These are phyloP conservation scores for Angomonas deanei DNA, from an alignment of 208 protist genomes.

Conservation along the genomic window DNA sequence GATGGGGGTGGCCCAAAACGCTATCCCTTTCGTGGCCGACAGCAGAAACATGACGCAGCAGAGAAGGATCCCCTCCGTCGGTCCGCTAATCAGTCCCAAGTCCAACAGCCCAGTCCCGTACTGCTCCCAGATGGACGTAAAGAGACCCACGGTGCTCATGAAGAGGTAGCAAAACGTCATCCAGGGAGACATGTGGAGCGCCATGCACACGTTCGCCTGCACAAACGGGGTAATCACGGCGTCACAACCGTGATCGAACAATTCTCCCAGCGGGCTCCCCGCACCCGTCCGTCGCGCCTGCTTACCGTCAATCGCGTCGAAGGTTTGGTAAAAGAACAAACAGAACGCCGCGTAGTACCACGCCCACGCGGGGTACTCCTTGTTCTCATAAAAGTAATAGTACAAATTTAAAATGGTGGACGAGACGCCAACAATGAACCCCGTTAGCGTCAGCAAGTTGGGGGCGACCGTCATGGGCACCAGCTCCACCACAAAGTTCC, in stretches of 20 bases:
- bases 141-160: slow-evolving; percentile 51
- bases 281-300: slow-evolving; percentile 91
- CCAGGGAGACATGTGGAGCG: slow-evolving; percentile 27
- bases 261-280: slow-evolving; percentile 89
- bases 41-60: slow-evolving; percentile 54
- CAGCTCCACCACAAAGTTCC: slow-evolving; percentile 80
- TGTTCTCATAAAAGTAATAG: slow-evolving; percentile 45
- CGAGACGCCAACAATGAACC: slow-evolving; percentile 74
- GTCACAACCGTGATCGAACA: slow-evolving; percentile 96
- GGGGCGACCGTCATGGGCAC: slow-evolving; percentile 86
- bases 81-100: slow-evolving; percentile 85
- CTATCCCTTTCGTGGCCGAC: slow-evolving; percentile 26
- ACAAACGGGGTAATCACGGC: slow-evolving; percentile 81
- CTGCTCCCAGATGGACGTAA: slow-evolving; percentile 85
- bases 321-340: slow-evolving; percentile 89
- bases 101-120: slow-evolving; percentile 89
- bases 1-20: slow-evolving; percentile 38
- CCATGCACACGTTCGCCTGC: slow-evolving; percentile 47
- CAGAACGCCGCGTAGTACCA: slow-evolving; percentile 65
- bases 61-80: slow-evolving; percentile 83
- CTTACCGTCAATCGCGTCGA: slow-evolving; percentile 95
- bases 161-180: slow-evolving; percentile 45
- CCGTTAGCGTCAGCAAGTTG: slow-evolving; percentile 83
- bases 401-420: slow-evolving; percentile 47
- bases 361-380: slow-evolving; percentile 81